phyloP scores from a whole-genome alignment of 1,284 basidiomycete genomes.

The Ustanciosporium gigantosporum region DNA sequence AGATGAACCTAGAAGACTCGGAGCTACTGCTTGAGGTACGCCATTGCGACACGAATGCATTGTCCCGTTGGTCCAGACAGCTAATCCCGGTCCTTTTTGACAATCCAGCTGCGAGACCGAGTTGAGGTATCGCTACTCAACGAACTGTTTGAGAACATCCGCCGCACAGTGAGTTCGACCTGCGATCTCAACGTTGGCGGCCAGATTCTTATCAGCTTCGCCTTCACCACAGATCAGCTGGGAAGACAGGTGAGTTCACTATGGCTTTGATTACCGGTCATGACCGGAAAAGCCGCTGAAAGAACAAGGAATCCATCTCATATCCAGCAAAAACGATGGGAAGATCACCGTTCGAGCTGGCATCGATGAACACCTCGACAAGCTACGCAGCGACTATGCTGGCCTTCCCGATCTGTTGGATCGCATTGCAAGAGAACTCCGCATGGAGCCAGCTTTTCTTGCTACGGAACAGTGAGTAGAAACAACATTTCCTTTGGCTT shows the following conservation, averaged over 20 bases:
- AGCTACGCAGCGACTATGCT: slow-evolving; percentile 5
- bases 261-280: too few species aligned
- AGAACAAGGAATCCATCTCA: too few species aligned
- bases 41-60: not conserved
- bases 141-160: too few species aligned
- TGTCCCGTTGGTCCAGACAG: too few species aligned
- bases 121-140: too few species aligned
- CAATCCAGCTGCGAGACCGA: too few species aligned
- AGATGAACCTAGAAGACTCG: slow-evolving; percentile 7
- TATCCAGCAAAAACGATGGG: slow-evolving; percentile 18
- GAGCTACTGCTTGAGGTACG: slow-evolving; percentile 13
- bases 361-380: slow-evolving; percentile 28
- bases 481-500: too few species aligned
- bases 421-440: slow-evolving; percentile 14
- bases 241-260: slow-evolving; percentile 22
- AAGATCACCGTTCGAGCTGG: slow-evolving; percentile 13
- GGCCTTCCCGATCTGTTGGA: slow-evolving; percentile 9
- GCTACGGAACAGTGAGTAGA: slow-evolving; percentile 7
- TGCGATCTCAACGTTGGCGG: too few species aligned
- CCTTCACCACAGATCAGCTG: slow-evolving; percentile 30
- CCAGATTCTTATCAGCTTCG: too few species aligned
- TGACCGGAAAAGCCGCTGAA: too few species aligned
- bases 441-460: slow-evolving; percentile 10
- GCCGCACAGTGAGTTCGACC: too few species aligned
- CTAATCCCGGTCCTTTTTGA: too few species aligned